These are phyloP conservation scores for Elsinoe batatas DNA, from an alignment of 2,329 filamentous ascomycete species.

Conservation along the genomic window DNA sequence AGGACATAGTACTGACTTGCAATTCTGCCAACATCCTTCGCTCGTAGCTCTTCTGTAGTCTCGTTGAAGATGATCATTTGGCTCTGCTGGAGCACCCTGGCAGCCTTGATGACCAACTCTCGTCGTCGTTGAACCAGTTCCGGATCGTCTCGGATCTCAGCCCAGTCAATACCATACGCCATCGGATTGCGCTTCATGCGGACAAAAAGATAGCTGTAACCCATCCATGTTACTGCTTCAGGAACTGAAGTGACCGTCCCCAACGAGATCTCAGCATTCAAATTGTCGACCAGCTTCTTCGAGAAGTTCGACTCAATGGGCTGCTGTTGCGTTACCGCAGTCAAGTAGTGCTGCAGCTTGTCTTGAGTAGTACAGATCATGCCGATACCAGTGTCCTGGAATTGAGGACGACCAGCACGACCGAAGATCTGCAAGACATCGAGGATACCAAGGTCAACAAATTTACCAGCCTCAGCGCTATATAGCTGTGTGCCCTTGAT, in stretches of 20 bases:
- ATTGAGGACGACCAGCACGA: slow-evolving; percentile 93
- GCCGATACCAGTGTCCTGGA: slow-evolving; percentile 93
- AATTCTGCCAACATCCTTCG: slow-evolving; percentile 92
- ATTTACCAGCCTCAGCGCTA: slow-evolving; percentile 91
- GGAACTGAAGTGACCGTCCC: slow-evolving; percentile 91
- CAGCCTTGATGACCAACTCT: slow-evolving; percentile 79
- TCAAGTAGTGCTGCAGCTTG: slow-evolving; percentile 81
- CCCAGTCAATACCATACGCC: slow-evolving; percentile 90
- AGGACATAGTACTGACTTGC: slow-evolving; percentile 95
- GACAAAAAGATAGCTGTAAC: slow-evolving; percentile 95
- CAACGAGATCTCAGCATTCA: slow-evolving; percentile 88
- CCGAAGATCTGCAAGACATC: slow-evolving; percentile 98
- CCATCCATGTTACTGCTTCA: slow-evolving; percentile 93
- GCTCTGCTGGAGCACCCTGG: slow-evolving; percentile 74
- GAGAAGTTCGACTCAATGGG: slow-evolving; percentile 98
- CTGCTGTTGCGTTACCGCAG: slow-evolving; percentile 87
- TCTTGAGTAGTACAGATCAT: slow-evolving; percentile 98
- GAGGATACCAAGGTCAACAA: slow-evolving; percentile 88
- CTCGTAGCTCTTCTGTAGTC: slow-evolving; percentile 78
- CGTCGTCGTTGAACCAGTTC: slow-evolving; percentile 76
- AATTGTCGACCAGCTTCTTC: slow-evolving; percentile 83
- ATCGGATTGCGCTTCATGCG: slow-evolving; percentile 89
- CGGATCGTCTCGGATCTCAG: slow-evolving; percentile 80
- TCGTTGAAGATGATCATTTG: slow-evolving; percentile 99
- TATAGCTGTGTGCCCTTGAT: slow-evolving; percentile 98